A percentile compares a stretch with the other conserved stretches of the same genome.
Evolutionary conservation across 352 stramenopile species (phyloP).

Genomic region (Globisporangium emineosum): DNA sequence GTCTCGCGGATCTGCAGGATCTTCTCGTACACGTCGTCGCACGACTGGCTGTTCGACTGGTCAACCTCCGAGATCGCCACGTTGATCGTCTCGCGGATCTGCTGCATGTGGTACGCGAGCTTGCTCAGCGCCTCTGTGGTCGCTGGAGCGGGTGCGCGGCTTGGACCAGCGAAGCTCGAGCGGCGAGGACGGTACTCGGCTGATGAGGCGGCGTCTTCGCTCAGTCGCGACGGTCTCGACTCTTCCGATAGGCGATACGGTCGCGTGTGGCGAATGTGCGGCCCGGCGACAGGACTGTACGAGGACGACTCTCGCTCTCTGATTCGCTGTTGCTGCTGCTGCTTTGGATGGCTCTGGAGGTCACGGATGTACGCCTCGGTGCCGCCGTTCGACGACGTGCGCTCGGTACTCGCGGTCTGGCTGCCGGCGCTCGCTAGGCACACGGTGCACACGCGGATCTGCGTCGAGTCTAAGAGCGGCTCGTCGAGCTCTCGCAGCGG

Average conservation of each 20-base stretch:
- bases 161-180: constrained; percentile 21
- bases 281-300: background rate
- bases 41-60: constrained; percentile 30
- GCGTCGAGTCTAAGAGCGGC: constrained; percentile 51
- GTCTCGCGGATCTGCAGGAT: constrained; percentile 52
- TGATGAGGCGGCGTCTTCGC: constrained; percentile 17
- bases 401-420: constrained; percentile 23
- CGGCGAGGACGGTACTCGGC: constrained; percentile 19
- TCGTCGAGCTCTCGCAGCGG: constrained; percentile 72
- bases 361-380: constrained; percentile 46
- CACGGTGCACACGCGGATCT: constrained; percentile 67
- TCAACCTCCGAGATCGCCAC: constrained; percentile 59
- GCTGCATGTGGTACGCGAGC: constrained; percentile 59
- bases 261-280: background rate
- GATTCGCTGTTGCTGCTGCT: background rate
- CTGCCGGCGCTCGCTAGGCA: constrained; percentile 56
- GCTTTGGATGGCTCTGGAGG: constrained; percentile 23
- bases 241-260: constrained; percentile 6
- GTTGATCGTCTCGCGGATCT: constrained; percentile 69
- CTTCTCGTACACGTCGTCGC: constrained; percentile 45
- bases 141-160: constrained; percentile 25
- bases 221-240: constrained; percentile 4
- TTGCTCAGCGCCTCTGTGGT: constrained; percentile 47
- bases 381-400: constrained; percentile 36
- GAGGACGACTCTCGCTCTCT: background rate